phyloP scores from a whole-genome alignment of 768 basidiomycete genomes.

The Porphyrellus cyaneotinctus region DNA sequence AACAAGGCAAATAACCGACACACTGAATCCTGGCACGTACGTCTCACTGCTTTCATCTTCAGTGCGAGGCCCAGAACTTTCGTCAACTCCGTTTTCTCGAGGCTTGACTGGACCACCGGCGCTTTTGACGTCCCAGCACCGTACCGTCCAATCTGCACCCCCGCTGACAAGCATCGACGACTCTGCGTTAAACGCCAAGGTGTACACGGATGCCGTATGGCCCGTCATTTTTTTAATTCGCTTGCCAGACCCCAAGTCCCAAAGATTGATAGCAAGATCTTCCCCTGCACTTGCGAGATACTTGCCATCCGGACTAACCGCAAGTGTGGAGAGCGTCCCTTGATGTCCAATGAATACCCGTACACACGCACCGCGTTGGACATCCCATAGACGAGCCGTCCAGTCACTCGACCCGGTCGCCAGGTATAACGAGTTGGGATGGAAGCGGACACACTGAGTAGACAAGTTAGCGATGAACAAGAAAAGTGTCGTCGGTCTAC shows the following conservation, averaged over 20 bases:
- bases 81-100: conserved; percentile 50
- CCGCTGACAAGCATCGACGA: conserved; percentile 89
- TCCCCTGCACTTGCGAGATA: conserved; percentile 92
- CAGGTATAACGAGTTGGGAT: conserved; percentile 95
- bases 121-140: conserved; percentile 95
- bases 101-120: conserved; percentile 63
- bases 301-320: conserved; percentile 89
- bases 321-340: conserved; percentile 78
- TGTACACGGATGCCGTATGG: conserved; percentile 85
- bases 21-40: conserved; percentile 42
- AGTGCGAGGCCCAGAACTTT: conserved; percentile 30
- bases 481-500: conserved; percentile 31
- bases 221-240: conserved; percentile 96
- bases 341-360: conserved; percentile 96
- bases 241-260: conserved; percentile 95
- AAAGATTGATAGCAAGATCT: conserved; percentile 90
- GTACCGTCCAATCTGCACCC: conserved; percentile 90
- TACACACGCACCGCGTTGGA: conserved; percentile 91
- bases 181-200: conserved; percentile 88
- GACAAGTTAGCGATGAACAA: conserved; percentile 1
- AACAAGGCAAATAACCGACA: not conserved
- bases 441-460: conserved; percentile 85
- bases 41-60: conserved; percentile 63
- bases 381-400: conserved; percentile 96
- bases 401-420: conserved; percentile 96